Conservation (phyloP, 2,329 filamentous ascomycete species). For the Thelonectria rubi region DNA sequence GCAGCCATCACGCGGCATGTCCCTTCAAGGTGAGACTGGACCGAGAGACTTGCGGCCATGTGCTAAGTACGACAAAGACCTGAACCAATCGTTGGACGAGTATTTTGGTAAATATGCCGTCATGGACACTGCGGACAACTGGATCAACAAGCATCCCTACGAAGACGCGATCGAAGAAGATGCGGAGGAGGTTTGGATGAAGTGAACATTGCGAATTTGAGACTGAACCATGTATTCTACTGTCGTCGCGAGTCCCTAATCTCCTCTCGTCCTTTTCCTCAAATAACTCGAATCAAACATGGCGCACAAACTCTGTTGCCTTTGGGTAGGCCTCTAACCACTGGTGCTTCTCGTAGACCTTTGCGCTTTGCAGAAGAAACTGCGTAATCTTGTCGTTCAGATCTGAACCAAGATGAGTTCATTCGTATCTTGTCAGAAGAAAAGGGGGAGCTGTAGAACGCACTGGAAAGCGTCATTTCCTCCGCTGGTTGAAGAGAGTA, state of each 20-base stretch:
- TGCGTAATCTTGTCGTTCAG: neutral
- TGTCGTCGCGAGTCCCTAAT: too few relatives aligned
- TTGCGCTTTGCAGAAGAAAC: neutral
- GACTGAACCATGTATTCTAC: too few relatives aligned
- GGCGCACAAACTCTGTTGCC: neutral
- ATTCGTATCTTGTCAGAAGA: neutral
- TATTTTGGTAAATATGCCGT: constrained; percentile 22
- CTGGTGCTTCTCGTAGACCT: neutral
- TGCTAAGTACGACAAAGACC: constrained; percentile 18
- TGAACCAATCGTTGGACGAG: constrained; percentile 27
- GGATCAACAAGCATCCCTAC: constrained; percentile 23
- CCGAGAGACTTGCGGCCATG: neutral
- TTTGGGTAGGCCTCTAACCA: neutral
- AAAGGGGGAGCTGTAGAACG: neutral
- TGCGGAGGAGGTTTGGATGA: constrained; percentile 18
- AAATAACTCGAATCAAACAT: too few relatives aligned
- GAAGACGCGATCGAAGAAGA: constrained; percentile 26
- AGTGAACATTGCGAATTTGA: neutral
- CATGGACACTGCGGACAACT: constrained; percentile 17
- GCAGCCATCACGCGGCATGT: constrained; percentile 33
- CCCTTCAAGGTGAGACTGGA: constrained; percentile 23
- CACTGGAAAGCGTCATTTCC: constrained; percentile 21
- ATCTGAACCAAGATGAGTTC: neutral
- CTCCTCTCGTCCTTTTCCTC: too few relatives aligned
- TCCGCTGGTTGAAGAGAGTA: constrained; percentile 35